phyloP scores from a whole-genome alignment of 2,329 filamentous ascomycete genomes.

The Bipolaris victoriae region DNA sequence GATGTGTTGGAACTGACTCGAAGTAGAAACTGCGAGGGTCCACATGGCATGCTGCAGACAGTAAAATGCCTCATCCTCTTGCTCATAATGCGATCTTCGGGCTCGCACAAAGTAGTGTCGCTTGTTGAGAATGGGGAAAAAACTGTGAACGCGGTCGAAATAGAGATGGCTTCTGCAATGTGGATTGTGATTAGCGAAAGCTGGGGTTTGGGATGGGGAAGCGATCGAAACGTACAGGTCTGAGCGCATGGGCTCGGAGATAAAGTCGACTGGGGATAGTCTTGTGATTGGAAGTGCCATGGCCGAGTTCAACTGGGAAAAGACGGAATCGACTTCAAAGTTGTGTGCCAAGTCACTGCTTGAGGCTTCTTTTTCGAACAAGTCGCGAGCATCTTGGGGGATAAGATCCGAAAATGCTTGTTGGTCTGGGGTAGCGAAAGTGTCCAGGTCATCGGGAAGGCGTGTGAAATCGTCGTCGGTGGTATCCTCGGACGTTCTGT shows the following conservation, averaged over 20 bases:
- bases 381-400: neutral
- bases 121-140: neutral
- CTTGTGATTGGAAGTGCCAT: neutral
- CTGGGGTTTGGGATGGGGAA: neutral
- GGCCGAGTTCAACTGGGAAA: neutral
- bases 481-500: neutral
- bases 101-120: neutral
- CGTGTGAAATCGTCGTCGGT: neutral
- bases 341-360: neutral
- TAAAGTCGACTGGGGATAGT: neutral
- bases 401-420: neutral
- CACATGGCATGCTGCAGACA: constrained; percentile 1
- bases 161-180: neutral
- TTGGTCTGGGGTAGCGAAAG: neutral
- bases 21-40: neutral
- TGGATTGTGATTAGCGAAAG: neutral
- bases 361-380: neutral
- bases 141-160: neutral
- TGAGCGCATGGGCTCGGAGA: neutral
- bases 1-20: constrained; percentile 2
- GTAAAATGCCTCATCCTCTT: neutral
- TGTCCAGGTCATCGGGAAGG: neutral
- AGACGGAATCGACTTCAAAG: neutral
- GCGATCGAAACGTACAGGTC: neutral
- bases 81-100: neutral